phyloP scores from a whole-genome alignment of 148 eudicot species.

The Diospyros lotus region DNA sequence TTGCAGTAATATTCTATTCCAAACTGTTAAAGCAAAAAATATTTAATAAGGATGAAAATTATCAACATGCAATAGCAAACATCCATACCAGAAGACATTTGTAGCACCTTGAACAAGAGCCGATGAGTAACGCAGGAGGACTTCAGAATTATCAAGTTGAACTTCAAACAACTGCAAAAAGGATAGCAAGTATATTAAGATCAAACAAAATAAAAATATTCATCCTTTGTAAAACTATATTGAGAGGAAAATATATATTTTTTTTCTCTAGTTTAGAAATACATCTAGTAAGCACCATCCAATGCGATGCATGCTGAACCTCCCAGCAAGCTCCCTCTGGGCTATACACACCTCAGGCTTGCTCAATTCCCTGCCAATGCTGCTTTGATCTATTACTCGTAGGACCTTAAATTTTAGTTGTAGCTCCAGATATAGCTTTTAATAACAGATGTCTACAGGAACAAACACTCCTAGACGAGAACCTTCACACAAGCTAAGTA shows the following conservation, averaged over 20 bases:
- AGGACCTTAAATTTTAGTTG: too few species aligned
- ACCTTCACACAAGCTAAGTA: neutral
- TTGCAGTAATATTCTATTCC: neutral
- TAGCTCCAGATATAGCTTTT: too few species aligned
- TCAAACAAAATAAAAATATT: neutral
- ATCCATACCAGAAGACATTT: constrained; percentile 84
- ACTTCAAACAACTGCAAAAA: constrained; percentile 79
- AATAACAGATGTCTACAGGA: too few species aligned
- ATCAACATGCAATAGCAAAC: neutral
- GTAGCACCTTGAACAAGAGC: constrained; percentile 98
- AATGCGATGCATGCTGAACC: neutral
- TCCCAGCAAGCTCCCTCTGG: neutral
- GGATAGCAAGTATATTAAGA: neutral
- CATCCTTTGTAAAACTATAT: neutral
- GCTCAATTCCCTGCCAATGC: too few species aligned
- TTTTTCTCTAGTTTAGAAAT: neutral
- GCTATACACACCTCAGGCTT: too few species aligned
- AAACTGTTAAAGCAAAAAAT: neutral
- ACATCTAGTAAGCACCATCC: neutral
- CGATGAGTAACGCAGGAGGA: constrained; percentile 88
- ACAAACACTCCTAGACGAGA: neutral
- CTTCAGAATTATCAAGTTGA: constrained; percentile 72
- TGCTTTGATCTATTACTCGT: too few species aligned
- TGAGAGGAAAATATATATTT: neutral
- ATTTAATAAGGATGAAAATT: neutral